Evolutionary conservation across 2,329 filamentous ascomycete species (phyloP).

Genomic region (Mollisiaceae sp.): DNA sequence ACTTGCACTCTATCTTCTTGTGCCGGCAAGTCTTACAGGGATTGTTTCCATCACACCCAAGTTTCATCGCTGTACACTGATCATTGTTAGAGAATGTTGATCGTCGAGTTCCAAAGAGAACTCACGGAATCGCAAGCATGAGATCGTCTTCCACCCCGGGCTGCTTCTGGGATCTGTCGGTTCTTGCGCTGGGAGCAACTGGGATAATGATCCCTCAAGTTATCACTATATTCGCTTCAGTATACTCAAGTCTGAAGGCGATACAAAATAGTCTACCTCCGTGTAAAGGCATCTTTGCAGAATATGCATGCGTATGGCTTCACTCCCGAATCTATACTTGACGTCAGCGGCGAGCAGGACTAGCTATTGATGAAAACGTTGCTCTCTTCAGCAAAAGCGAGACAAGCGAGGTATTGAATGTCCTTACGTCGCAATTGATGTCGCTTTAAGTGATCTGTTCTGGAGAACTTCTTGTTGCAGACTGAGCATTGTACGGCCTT

Average conservation of each 20-base stretch:
- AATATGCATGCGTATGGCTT: conserved; percentile 53
- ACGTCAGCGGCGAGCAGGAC: conserved; percentile 15
- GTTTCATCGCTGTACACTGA: conserved; percentile 53
- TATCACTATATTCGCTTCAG: conserved; percentile 45
- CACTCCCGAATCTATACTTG: conserved; percentile 48
- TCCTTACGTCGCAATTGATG: conserved; percentile 52
- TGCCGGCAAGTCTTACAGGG: conserved; percentile 52
- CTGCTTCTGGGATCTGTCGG: conserved; percentile 50
- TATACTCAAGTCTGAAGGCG: conserved; percentile 6
- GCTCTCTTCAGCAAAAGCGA: background rate
- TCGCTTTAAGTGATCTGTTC: conserved; percentile 53
- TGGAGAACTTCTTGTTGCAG: conserved; percentile 51
- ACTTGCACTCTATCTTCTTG: conserved; percentile 46
- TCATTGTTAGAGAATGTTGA: conserved; percentile 11
- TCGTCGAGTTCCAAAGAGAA: conserved; percentile 12
- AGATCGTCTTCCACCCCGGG: conserved; percentile 50
- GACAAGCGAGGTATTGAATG: background rate
- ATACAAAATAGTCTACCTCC: conserved; percentile 43
- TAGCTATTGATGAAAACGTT: conserved; percentile 16
- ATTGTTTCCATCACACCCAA: conserved; percentile 51
- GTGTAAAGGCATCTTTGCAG: conserved; percentile 50
- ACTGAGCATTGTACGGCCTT: conserved; percentile 44
- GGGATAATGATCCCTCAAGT: conserved; percentile 51
- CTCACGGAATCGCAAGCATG: conserved; percentile 53
- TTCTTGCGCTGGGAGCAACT: conserved; percentile 49